A percentile compares a stretch with the other conserved stretches of the same genome.
These are phyloP conservation scores for Saccharomycopsis babjevae DNA, from an alignment of 805 yeast genomes.

Conservation along the genomic window DNA sequence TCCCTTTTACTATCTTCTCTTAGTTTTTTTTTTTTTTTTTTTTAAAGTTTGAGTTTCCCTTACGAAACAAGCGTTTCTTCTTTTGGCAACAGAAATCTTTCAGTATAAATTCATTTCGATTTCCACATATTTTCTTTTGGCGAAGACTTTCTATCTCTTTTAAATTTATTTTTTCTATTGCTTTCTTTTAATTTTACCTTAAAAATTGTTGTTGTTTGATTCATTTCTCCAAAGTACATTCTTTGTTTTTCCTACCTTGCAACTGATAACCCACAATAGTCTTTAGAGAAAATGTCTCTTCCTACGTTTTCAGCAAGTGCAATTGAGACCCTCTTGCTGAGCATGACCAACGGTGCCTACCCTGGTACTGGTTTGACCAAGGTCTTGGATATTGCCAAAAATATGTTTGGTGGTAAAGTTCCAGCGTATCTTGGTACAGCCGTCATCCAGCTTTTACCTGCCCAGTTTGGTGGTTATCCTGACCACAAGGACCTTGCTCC, in stretches of 20 bases:
- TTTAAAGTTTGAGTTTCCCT: background rate
- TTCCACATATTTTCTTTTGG: background rate
- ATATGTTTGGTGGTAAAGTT: constrained; percentile 28
- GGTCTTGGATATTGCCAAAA: constrained; percentile 27
- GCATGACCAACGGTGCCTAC: constrained; percentile 34
- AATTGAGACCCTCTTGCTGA: constrained; percentile 3
- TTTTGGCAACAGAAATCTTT: background rate
- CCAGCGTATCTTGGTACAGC: constrained; percentile 31
- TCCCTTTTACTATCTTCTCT: background rate
- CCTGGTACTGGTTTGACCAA: constrained; percentile 39
- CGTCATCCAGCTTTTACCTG: constrained; percentile 28
- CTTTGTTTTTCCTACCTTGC: background rate
- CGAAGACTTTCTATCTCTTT: background rate
- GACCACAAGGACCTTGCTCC: constrained; percentile 45
- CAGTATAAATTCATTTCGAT: background rate
- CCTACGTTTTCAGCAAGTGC: background rate
- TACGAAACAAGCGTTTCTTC: background rate
- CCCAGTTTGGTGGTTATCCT: constrained; percentile 61
- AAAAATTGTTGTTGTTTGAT: no score
- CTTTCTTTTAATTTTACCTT: background rate
- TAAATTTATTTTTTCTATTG: background rate
- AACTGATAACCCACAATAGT: background rate
- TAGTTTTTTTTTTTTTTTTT: background rate
- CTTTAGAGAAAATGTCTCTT: background rate
- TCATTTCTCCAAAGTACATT: no score